Evolutionary conservation across 371 early-diverging fungal genomes (phyloP).

Genomic region (Mucor ambiguus): DNA sequence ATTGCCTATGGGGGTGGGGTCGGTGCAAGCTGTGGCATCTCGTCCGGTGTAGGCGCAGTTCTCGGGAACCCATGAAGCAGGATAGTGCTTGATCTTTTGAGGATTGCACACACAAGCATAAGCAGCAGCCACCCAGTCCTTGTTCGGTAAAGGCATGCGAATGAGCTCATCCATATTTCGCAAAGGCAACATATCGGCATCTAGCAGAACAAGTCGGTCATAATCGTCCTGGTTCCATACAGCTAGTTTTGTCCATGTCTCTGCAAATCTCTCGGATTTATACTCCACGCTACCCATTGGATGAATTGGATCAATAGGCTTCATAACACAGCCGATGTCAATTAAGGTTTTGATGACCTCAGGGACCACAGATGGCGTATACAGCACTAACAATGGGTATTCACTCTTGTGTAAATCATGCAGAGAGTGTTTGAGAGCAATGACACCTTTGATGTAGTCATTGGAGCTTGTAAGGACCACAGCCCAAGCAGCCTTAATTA

Average conservation of each 20-base stretch:
- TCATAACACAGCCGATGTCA: constrained; percentile 66
- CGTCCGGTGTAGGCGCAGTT: constrained; percentile 47
- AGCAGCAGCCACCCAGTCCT: constrained; percentile 43
- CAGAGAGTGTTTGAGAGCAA: constrained; percentile 77
- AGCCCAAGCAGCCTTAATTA: constrained; percentile 54
- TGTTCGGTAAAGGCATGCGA: constrained; percentile 22
- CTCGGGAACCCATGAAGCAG: constrained; percentile 47
- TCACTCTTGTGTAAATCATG: constrained; percentile 60
- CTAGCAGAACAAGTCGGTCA: constrained; percentile 74
- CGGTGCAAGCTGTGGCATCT: constrained; percentile 12
- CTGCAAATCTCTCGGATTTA: constrained; percentile 34
- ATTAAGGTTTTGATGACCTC: constrained; percentile 50
- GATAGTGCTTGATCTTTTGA: constrained; percentile 39
- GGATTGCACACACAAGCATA: constrained; percentile 60
- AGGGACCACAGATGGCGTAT: constrained; percentile 56
- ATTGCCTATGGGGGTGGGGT: background rate
- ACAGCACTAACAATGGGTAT: constrained; percentile 69
- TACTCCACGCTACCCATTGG: constrained; percentile 72
- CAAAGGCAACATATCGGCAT: constrained; percentile 86
- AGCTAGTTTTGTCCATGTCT: constrained; percentile 87
- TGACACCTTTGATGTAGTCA: constrained; percentile 80
- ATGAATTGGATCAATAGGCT: constrained; percentile 67
- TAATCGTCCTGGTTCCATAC: constrained; percentile 73
- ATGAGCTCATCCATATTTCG: constrained; percentile 79
- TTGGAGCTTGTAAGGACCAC: constrained; percentile 71